phyloP scores from a whole-genome alignment of 495 filamentous ascomycete species.

The Penicillium simplicissimum region DNA sequence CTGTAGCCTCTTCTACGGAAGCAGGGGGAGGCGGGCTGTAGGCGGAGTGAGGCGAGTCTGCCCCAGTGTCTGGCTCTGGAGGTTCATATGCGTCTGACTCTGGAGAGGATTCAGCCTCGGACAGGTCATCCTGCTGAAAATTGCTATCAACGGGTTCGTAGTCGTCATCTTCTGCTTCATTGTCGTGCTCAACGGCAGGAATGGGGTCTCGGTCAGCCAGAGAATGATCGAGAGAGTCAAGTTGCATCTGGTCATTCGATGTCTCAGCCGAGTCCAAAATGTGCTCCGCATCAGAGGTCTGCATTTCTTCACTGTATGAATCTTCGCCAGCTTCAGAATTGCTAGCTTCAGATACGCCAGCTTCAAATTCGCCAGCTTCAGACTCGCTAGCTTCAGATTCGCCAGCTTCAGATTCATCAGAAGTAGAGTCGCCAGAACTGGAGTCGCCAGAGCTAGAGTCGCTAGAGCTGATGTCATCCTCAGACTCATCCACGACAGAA shows the following conservation, averaged over 20 bases:
- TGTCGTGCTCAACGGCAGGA: not conserved
- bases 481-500: conserved; percentile 47
- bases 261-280: not conserved
- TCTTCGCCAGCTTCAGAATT: not conserved
- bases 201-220: not conserved
- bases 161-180: conserved; percentile 1
- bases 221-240: not conserved
- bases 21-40: conserved; percentile 45
- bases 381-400: not conserved
- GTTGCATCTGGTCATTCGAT: not conserved
- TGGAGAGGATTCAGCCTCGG: conserved; percentile 32
- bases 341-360: not conserved
- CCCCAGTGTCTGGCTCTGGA: conserved; percentile 48
- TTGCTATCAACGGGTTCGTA: conserved; percentile 6
- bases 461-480: conserved; percentile 15
- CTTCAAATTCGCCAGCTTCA: not conserved
- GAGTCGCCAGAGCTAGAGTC: not conserved
- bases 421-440: not conserved
- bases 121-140: conserved; percentile 12
- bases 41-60: conserved; percentile 31
- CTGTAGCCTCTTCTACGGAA: conserved; percentile 27
- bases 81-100: conserved; percentile 60
- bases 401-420: not conserved
- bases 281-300: not conserved
- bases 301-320: conserved; percentile 11